Evolutionary conservation across 805 yeast genomes (phyloP).

Genomic region (Myxozyma neglecta): DNA sequence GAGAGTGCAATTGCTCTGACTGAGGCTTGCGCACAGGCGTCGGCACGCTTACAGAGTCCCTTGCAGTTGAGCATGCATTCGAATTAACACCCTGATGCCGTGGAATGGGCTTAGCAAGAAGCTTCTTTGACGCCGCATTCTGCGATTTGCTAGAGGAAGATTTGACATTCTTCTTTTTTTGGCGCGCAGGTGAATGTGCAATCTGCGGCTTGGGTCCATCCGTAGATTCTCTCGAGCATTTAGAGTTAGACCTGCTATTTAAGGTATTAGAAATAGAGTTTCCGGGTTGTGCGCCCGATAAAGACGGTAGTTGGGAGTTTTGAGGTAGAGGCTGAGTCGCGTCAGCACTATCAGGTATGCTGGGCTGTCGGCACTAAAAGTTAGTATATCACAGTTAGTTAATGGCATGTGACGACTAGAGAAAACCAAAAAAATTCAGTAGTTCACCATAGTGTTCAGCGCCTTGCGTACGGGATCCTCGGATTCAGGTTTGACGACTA

Average conservation of each 20-base stretch:
- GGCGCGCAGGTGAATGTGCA: neutral
- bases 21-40: neutral
- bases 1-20: neutral
- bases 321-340: constrained; percentile 6
- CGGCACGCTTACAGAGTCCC: neutral
- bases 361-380: neutral
- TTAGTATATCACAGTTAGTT: no score
- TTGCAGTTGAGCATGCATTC: neutral
- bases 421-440: neutral
- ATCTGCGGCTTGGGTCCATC: neutral
- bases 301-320: constrained; percentile 1
- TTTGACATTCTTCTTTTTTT: neutral
- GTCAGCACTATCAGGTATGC: neutral
- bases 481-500: neutral
- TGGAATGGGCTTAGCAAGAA: neutral
- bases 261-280: neutral
- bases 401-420: neutral
- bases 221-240: no score
- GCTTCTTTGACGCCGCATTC: neutral
- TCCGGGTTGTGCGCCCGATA: neutral
- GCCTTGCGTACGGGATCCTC: constrained; percentile 1
- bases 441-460: neutral
- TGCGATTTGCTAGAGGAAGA: neutral
- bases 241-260: neutral
- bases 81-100: neutral